Percentiles rank a stretch among this genome's conserved stretches.
Evolutionary conservation across 768 basidiomycete species (phyloP).

Genomic region (Asterophora lycoperdoides): DNA sequence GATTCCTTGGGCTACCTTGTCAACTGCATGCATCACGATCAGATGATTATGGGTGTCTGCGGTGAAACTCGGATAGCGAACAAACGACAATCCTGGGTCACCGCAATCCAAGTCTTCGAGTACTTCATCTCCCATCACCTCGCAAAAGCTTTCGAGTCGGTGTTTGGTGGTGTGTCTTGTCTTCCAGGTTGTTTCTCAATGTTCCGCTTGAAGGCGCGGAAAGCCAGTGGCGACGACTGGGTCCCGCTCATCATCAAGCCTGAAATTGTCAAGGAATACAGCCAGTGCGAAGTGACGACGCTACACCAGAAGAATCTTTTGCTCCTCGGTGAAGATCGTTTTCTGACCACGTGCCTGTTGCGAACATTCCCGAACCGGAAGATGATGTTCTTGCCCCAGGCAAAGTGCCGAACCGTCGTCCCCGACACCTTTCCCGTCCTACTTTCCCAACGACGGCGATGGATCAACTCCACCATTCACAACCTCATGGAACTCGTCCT

Average conservation of each 20-base stretch:
- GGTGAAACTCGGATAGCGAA: conserved; percentile 99
- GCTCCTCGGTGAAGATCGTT: conserved; percentile 96
- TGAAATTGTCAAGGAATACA: conserved; percentile 96
- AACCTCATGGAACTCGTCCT: conserved; percentile 98
- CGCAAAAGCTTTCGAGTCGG: conserved; percentile 97
- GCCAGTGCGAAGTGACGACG: conserved; percentile 88
- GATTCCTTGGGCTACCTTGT: conserved; percentile 88
- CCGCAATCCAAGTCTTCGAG: conserved; percentile 95
- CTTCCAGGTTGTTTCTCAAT: conserved; percentile 99
- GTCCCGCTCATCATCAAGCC: conserved; percentile 95
- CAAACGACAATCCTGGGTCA: conserved; percentile 98
- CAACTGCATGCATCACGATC: conserved; percentile 98
- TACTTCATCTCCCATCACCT: conserved; percentile 99
- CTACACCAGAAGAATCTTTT: conserved; percentile 97
- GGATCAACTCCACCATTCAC: conserved; percentile 99
- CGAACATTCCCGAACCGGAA: conserved; percentile 98
- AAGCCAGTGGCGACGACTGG: conserved; percentile 89
- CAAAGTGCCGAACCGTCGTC: conserved; percentile 89
- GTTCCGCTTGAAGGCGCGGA: conserved; percentile 96
- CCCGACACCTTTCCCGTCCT: conserved; percentile 93
- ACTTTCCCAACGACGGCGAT: conserved; percentile 93
- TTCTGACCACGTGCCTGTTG: conserved; percentile 92
- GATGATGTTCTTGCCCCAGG: conserved; percentile 99
- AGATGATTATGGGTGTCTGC: conserved; percentile 98
- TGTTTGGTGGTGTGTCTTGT: conserved; percentile 99